phyloP scores from a whole-genome alignment of 768 basidiomycete genomes.

The Rhodocollybia butyracea region DNA sequence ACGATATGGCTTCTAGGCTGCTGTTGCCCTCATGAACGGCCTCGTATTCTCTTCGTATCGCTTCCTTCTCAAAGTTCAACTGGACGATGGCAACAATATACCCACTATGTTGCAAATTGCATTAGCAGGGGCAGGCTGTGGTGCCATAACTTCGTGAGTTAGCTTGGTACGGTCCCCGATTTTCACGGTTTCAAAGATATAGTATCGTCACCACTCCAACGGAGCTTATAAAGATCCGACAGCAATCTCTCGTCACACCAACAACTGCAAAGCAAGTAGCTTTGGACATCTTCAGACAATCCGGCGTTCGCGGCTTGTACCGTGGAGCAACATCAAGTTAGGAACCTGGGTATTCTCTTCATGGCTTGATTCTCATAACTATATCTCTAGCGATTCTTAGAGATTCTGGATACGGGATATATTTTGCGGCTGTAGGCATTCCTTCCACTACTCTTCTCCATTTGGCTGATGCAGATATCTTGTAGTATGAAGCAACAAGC shows the following conservation, averaged over 20 bases:
- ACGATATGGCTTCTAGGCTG: slow-evolving; percentile 39
- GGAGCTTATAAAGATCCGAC: slow-evolving; percentile 86
- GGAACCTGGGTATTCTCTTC: too few relatives aligned
- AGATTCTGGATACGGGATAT: slow-evolving; percentile 82
- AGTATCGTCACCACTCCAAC: slow-evolving; percentile 80
- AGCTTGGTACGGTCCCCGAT: neutral
- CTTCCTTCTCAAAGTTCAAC: slow-evolving; percentile 69
- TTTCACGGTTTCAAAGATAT: neutral
- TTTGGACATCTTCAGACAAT: slow-evolving; percentile 46
- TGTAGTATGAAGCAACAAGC: slow-evolving; percentile 62
- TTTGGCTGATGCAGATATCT: neutral
- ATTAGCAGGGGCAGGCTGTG: slow-evolving; percentile 78
- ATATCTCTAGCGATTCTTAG: slow-evolving; percentile 73
- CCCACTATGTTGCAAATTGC: slow-evolving; percentile 73
- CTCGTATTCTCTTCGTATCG: slow-evolving; percentile 85
- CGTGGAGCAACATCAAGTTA: slow-evolving; percentile 73
- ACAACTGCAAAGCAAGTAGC: slow-evolving; percentile 54
- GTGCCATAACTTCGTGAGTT: slow-evolving; percentile 74
- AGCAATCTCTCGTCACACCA: slow-evolving; percentile 53
- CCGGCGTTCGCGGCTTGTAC: slow-evolving; percentile 68
- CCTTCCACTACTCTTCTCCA: neutral
- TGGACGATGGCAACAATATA: slow-evolving; percentile 37
- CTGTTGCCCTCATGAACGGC: slow-evolving; percentile 78
- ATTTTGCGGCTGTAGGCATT: slow-evolving; percentile 68
- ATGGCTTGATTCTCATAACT: too few relatives aligned